Percentiles rank a stretch among this genome's conserved stretches.
phyloP scores from a whole-genome alignment of 1,139 yeast genomes.

The Hanseniaspora uvarum region DNA sequence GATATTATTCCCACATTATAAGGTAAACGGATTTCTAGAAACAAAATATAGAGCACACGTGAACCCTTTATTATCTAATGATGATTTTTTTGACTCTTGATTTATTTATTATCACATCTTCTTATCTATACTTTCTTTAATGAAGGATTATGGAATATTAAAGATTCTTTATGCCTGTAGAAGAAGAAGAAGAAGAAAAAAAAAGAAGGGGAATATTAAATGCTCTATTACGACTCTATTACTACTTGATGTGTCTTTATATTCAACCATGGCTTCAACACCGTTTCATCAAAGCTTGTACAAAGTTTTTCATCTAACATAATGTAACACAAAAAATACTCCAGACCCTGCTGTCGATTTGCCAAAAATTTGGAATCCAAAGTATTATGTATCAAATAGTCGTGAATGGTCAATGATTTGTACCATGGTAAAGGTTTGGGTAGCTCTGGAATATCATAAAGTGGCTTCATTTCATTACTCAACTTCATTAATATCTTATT shows the following conservation, averaged over 20 bases:
- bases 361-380: conserved; percentile 26
- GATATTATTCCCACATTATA: neutral
- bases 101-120: too few relatives aligned
- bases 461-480: neutral
- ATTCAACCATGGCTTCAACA: conserved; percentile 10
- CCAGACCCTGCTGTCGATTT: conserved; percentile 27
- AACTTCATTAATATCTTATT: conserved; percentile 10
- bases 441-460: conserved; percentile 22
- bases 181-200: too few relatives aligned
- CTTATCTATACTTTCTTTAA: too few relatives aligned
- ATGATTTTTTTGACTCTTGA: too few relatives aligned
- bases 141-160: too few relatives aligned
- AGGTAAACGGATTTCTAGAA: too few relatives aligned
- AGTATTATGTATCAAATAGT: conserved; percentile 24
- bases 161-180: too few relatives aligned
- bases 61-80: too few relatives aligned
- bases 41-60: too few relatives aligned
- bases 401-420: conserved; percentile 22
- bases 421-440: conserved; percentile 30
- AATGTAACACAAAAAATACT: conserved; percentile 26
- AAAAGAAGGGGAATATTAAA: neutral
- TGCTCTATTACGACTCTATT: neutral
- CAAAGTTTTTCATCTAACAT: conserved; percentile 23
- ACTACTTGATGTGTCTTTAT: neutral
- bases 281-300: neutral